Evolutionary conservation across 2,329 filamentous ascomycete genomes (phyloP).

Genomic region (Fusarium virguliforme): DNA sequence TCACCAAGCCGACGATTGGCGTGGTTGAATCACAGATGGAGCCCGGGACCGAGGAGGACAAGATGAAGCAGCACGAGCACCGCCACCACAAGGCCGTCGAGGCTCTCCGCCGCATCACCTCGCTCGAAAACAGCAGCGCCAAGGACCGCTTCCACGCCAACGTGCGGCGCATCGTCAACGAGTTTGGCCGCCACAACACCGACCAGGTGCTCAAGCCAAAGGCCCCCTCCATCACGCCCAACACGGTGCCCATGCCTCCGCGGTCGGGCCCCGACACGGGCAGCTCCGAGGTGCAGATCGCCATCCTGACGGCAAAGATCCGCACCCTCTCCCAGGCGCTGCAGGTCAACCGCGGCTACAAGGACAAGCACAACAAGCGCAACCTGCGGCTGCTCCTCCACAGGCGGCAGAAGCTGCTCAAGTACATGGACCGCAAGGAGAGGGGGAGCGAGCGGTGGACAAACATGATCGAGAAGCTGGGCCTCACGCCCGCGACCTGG

Average conservation of each 20-base stretch:
- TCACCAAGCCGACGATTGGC: slow-evolving; percentile 73
- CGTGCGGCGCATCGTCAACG: slow-evolving; percentile 85
- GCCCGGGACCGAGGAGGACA: slow-evolving; percentile 57
- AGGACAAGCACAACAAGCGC: slow-evolving; percentile 95
- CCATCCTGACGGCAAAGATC: slow-evolving; percentile 95
- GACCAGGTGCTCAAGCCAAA: slow-evolving; percentile 79
- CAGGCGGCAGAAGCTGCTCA: slow-evolving; percentile 87
- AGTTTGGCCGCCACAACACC: slow-evolving; percentile 92
- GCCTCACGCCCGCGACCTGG: slow-evolving; percentile 90
- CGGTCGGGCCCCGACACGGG: slow-evolving; percentile 94
- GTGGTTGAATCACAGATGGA: slow-evolving; percentile 59
- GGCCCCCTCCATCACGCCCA: slow-evolving; percentile 63
- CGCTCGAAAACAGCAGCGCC: slow-evolving; percentile 81
- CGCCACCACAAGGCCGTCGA: slow-evolving; percentile 78
- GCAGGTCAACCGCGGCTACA: slow-evolving; percentile 77
- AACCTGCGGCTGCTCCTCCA: slow-evolving; percentile 90
- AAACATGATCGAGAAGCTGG: slow-evolving; percentile 86
- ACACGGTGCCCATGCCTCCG: slow-evolving; percentile 59
- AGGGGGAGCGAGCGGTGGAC: slow-evolving; percentile 92
- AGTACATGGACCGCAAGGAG: slow-evolving; percentile 91
- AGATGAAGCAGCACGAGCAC: slow-evolving; percentile 64
- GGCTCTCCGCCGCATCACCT: slow-evolving; percentile 85
- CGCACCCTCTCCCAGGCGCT: slow-evolving; percentile 82
- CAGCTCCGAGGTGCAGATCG: slow-evolving; percentile 97
- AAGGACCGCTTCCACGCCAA: slow-evolving; percentile 87